These are phyloP conservation scores for Oxytropis ochrocephala DNA, from an alignment of 306 rosid species.

Conservation along the genomic window DNA sequence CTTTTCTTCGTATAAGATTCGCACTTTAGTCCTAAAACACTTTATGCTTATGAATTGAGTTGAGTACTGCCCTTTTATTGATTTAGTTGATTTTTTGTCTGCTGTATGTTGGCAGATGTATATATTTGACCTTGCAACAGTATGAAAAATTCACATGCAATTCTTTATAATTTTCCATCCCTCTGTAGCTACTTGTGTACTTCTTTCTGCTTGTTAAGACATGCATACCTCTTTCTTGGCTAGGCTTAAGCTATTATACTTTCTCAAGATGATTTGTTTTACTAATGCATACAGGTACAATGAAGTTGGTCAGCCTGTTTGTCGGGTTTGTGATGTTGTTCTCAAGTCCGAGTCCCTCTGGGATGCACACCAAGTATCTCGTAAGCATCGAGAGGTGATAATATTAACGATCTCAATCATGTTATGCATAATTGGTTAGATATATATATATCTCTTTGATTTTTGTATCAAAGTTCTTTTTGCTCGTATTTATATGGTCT, in stretches of 20 bases:
- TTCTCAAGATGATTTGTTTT: neutral
- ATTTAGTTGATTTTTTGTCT: slow-evolving; percentile 17
- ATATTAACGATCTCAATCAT: neutral
- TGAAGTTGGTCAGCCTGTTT: slow-evolving; percentile 73
- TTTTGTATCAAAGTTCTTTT: neutral
- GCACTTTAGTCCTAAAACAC: neutral
- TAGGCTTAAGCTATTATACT: neutral
- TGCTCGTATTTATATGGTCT: neutral
- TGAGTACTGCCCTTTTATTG: neutral
- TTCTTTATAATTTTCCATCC: no score
- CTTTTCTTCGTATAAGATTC: neutral
- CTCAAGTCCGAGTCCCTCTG: slow-evolving; percentile 66
- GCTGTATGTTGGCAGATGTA: neutral
- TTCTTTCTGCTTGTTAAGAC: neutral
- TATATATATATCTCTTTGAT: neutral
- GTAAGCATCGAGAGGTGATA: slow-evolving; percentile 87
- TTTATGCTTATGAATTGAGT: neutral
- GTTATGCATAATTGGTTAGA: neutral
- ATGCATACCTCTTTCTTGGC: neutral
- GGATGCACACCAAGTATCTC: slow-evolving; percentile 87
- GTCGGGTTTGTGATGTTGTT: slow-evolving; percentile 72
- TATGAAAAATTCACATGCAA: no score
- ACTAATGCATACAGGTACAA: slow-evolving; percentile 54
- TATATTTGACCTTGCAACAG: neutral
- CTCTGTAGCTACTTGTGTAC: neutral